These are phyloP conservation scores for Xylariaceae sp. DNA, from an alignment of 2,329 filamentous ascomycete genomes.

Conservation along the genomic window DNA sequence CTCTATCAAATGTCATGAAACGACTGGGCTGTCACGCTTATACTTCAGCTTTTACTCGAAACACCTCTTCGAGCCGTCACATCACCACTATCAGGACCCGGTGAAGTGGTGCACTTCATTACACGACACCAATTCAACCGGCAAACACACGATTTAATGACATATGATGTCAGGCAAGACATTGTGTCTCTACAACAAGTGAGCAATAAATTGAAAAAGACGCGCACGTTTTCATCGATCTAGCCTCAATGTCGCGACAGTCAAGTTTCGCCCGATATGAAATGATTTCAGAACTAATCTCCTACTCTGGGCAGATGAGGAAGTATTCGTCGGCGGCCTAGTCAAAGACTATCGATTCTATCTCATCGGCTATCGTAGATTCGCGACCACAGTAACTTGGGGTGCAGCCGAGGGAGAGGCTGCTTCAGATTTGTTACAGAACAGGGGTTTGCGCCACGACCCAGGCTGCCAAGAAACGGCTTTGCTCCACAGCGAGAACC, in stretches of 20 bases:
- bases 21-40: background rate
- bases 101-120: background rate
- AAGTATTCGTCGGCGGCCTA: too few species aligned
- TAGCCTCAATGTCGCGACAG: background rate
- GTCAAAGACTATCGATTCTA: too few species aligned
- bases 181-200: background rate
- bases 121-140: background rate
- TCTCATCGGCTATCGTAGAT: too few species aligned
- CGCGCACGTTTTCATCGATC: too few species aligned
- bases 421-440: slow-evolving; percentile 43
- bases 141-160: background rate
- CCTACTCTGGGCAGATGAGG: too few species aligned
- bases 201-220: background rate
- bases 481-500: slow-evolving; percentile 32
- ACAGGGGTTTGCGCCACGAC: slow-evolving; percentile 30
- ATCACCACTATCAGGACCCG: background rate
- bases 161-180: background rate
- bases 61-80: slow-evolving; percentile 7
- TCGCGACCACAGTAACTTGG: background rate
- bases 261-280: too few species aligned
- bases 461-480: slow-evolving; percentile 22
- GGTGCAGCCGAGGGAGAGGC: slow-evolving; percentile 13
- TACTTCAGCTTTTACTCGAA: background rate
- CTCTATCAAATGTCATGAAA: slow-evolving; percentile 9
- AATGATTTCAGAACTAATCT: too few species aligned